Evolutionary conservation across 176 grass and related monocot species (phyloP), one percentile per base, ranked within the genome.

Genomic region (Ensete ventricosum): DNA sequence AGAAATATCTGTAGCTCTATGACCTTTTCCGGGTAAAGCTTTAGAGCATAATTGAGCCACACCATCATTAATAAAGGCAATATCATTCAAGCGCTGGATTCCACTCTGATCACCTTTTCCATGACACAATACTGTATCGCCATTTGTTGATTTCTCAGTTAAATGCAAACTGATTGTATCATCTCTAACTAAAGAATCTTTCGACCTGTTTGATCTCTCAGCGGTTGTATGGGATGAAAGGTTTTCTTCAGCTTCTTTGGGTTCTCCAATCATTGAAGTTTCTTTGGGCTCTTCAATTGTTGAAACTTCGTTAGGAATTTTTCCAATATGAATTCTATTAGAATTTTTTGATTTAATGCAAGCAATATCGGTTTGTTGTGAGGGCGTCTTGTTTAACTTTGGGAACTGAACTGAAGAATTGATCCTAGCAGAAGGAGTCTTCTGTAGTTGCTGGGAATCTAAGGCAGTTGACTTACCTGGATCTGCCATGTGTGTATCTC

Each of bases 371-470:
- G 10, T 83, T 74, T 72, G 65, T 49, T 88, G 85, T 14, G 64
- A 72, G 66, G 52, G 50, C 23, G 50, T 83, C 43, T 78, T 77
- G 26, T 75, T 75, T 72, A 57, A 25, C 64, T 43, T 81, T n/a
- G 57, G 58, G 80, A 24, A 54, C 29, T 80, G 86, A 53, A 69
- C 8, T 52, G 69, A 66, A 21, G 83, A 64, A 83, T 55, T 83
- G 53, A 60, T 69, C 26, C 26, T 7, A 22, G 78, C 48, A 48
- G 77, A 2, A 14, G 25, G 16, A 13, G 2, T 83, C 64, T 83
- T 85, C 69, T 75, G 71, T 23, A 76, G 52, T 69, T 50, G 68
- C 66, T 62, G 72, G 34, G 74, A 50, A 55, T 55, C 51, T 64
- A 67, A 81, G 7, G 17, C 64, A 16, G 48, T 55, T 16, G 59